Evolutionary conservation across 2,329 filamentous ascomycete genomes (phyloP), one percentile per base, ranked within the genome.

Genomic region (Aspergillus fumigatiaffinis): DNA sequence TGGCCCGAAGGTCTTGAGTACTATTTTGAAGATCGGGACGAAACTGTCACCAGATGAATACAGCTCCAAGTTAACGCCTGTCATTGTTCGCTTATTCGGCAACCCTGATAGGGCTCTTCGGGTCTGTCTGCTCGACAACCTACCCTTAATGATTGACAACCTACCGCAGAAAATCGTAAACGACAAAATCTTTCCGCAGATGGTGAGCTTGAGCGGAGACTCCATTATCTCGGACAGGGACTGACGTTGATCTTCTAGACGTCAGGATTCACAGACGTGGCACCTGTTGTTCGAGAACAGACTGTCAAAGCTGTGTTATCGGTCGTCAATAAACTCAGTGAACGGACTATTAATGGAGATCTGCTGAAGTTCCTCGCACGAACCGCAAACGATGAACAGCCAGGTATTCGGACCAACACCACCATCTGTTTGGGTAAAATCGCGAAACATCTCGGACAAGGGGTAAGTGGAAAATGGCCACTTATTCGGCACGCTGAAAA

Each of bases 341-440:
- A 99, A 68, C 86, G 94, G 41, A 90, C 90, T 7, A 88, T 97
- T 65, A 99, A 99, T 65, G 93, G 94, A 54, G 94, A 99, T 66
- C 81, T 99, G 10, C 79, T 99, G 23, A 90, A 89, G 66, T 89
- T 96, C 69, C 82, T 99, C 28, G 94, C 94, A 47, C 97, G 96
- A 73, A 97, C 93, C 1, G 92, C 94, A 49, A 99, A 97, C 66
- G 94, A 99, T 61, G 94, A 97, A 67, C 93, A 99, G 69, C 92
- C 94, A 1, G 94, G 94, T 0, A 99, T 99, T 63, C 86, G 94
- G 60, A 99, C 94, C 8, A 99, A 99, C 72, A 99, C 94, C 0
- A 99, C 94, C 1, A 99, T 99, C 55, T 97, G 93, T 71, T 78
- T 99, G 0, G 94, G 94, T 23, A 97, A 97, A 70, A 97, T 99